Evolutionary conservation across 2,329 filamentous ascomycete genomes (phyloP).

Genomic region (Neonectria punicea): DNA sequence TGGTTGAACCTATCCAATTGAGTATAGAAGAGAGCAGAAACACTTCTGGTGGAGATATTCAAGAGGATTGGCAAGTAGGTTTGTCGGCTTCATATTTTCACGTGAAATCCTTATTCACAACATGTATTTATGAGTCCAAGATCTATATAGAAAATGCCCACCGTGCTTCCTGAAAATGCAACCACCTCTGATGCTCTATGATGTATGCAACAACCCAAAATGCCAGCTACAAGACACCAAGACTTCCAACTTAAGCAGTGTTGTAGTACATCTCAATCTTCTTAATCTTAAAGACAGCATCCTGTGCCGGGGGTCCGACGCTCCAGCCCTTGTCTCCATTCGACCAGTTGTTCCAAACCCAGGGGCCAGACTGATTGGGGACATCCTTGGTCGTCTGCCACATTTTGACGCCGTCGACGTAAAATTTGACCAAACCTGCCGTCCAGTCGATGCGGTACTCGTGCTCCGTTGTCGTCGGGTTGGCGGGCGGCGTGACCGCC

Average conservation of each 20-base stretch:
- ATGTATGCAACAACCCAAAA: neutral
- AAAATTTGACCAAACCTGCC: constrained; percentile 37
- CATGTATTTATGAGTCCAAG: neutral
- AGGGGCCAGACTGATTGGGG: constrained; percentile 38
- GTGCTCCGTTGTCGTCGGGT: constrained; percentile 43
- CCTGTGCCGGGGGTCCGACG: constrained; percentile 40
- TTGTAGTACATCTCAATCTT: constrained; percentile 48
- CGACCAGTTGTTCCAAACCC: constrained; percentile 49
- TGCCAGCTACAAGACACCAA: neutral
- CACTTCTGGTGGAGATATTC: no score
- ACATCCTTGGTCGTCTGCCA: constrained; percentile 43
- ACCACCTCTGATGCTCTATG: neutral
- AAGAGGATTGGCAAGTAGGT: neutral
- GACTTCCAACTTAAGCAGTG: constrained; percentile 27
- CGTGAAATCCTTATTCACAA: neutral
- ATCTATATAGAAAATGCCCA: neutral
- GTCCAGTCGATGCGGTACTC: constrained; percentile 49
- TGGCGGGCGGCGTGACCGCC: constrained; percentile 29
- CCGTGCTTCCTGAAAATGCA: neutral
- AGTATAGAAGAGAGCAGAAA: no score
- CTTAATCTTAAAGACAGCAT: constrained; percentile 45
- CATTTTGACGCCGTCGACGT: constrained; percentile 41
- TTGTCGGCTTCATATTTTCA: neutral
- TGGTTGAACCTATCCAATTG: no score
- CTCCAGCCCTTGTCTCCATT: constrained; percentile 46